Base-by-base conservation (phyloP, 495 filamentous ascomycete genomes). In the Hapsidospora chrysogenum region DNA sequence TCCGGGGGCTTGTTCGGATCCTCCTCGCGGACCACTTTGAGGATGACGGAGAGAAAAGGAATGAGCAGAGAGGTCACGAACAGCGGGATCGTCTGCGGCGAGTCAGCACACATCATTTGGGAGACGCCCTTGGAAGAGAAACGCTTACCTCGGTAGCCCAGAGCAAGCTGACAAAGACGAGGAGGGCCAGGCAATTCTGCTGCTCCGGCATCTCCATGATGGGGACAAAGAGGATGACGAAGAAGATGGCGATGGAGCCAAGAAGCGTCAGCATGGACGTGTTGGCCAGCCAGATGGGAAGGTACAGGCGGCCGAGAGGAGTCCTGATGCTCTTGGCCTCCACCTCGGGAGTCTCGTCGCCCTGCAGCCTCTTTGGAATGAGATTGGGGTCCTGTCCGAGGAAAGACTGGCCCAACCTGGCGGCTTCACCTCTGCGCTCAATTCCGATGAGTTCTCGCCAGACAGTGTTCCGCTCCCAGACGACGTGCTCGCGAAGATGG, bases 401-500 rank as follows among this genome's bases (percentile, higher is more conserved):
- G 31, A 97, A 65, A 4, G 84, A 84, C 39, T 74, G 68, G 11
- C 89, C 92, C 41, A 99, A 69, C 41, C 86, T 93, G 9, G 87
- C 89, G 16, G 86, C 89, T 55, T 99, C 85, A 4, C 85, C 84
- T 60, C 92, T 89, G 16, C 89, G 68, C 60, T 99, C 89, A 41
- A 99, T 83, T 36, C 87, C 89, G 48, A 99, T 99, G 73, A 99
- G 87, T 43, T 99, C 89, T 53, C 92, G 64, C 89, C 89, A 99
- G 3, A 99, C 89, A 0, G 89, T 99, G 45, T 99, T 99, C 31
- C 89, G 70, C 48, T 99, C 89, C 92, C 92, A 99, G 21, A 96
- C 85, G 13, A 99, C 87, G 59, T 99, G 89, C 54, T 99, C 89
- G 44, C 89, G 65, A 19, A 99, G 64, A 52, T 99, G 85, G 15